phyloP scores from a whole-genome alignment of 1,284 basidiomycete species.

The Albatrellus sp. region DNA sequence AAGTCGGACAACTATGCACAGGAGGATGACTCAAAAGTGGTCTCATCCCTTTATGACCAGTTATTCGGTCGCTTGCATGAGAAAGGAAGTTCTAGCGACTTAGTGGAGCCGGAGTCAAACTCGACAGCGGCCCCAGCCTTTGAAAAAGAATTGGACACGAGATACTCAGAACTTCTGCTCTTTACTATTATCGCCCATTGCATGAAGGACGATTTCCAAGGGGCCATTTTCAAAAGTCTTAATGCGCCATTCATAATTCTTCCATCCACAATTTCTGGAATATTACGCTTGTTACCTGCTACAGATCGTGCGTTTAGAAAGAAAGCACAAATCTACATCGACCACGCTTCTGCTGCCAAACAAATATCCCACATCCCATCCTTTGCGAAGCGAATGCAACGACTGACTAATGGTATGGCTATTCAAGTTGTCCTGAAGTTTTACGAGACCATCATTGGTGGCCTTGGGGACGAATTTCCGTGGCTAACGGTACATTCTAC shows the following conservation, averaged over 20 bases:
- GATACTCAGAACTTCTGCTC: slow-evolving; percentile 27
- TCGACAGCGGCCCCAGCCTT: neutral
- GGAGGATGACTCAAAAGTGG: too few species aligned
- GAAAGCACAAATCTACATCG: slow-evolving; percentile 31
- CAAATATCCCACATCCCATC: slow-evolving; percentile 35
- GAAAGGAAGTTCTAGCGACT: too few species aligned
- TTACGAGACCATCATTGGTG: slow-evolving; percentile 36
- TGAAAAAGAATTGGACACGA: slow-evolving; percentile 7
- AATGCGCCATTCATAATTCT: slow-evolving; percentile 25
- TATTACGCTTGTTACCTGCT: slow-evolving; percentile 23
- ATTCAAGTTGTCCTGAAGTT: slow-evolving; percentile 26
- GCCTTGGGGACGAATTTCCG: slow-evolving; percentile 31
- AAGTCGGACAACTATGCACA: neutral
- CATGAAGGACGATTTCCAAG: slow-evolving; percentile 37
- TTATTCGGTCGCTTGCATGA: too few species aligned
- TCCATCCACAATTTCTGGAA: slow-evolving; percentile 19
- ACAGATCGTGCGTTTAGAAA: slow-evolving; percentile 15
- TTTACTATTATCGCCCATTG: slow-evolving; percentile 47
- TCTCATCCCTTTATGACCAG: too few species aligned
- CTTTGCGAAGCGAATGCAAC: slow-evolving; percentile 36
- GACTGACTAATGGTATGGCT: slow-evolving; percentile 24
- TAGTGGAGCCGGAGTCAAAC: too few species aligned
- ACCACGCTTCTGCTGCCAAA: slow-evolving; percentile 33
- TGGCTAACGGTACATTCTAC: slow-evolving; percentile 31
- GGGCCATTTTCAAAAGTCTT: slow-evolving; percentile 33